Base-by-base conservation (phyloP, 2,329 filamentous ascomycete genomes). In the Aureobasidium vineae region DNA sequence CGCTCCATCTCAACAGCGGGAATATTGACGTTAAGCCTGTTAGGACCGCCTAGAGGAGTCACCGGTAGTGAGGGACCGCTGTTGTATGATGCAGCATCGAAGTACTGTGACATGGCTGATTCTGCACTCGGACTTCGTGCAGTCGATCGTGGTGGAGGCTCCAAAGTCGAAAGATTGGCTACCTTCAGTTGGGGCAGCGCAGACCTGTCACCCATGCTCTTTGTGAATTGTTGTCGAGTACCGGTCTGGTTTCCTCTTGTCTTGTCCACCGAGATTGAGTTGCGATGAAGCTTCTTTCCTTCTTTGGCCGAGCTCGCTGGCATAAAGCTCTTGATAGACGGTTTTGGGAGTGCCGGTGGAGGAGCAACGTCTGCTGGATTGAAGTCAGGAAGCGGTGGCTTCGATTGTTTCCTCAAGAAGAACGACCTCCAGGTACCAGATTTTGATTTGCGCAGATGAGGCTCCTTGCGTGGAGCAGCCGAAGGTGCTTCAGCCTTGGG, bases 1-100 rank as follows among this genome's bases (percentile, higher is more conserved):
- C 94, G 83, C 75, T 97, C 94, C 83, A 98, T 83, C 69, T 89
- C 86, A 65, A 90, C 84, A 59, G 85, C 85, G 0, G 94, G 93
- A 66, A 97, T 95, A 63, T 93, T 86, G 19, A 97, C 84, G 71
- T 92, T 83, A 23, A 97, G 79, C 45, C 78, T 72, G 2, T n/a
- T 11, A 28, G 33, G 21, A 8, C 8, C 36, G 13, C 52, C 45
- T 15, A 40, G 45, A 36, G 43, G 59, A 5, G 45, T 63, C 10
- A 16, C 31, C 3, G 43, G 43, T 26, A 50, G 5, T 1, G 57
- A 61, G 15, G 59, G 19, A 8, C 45, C 43, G 41, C 59, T 52
- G 11, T 45, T 53, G 26, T 67, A 31, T 21, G 66, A 67, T 23
- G 66, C 43, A 31, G 63, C 57, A 41, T 65, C 45, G 40, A 67